Evolutionary conservation across 2,329 filamentous ascomycete species (phyloP), one percentile per base, ranked within the genome.

Genomic region (Thelonectria rubi): DNA sequence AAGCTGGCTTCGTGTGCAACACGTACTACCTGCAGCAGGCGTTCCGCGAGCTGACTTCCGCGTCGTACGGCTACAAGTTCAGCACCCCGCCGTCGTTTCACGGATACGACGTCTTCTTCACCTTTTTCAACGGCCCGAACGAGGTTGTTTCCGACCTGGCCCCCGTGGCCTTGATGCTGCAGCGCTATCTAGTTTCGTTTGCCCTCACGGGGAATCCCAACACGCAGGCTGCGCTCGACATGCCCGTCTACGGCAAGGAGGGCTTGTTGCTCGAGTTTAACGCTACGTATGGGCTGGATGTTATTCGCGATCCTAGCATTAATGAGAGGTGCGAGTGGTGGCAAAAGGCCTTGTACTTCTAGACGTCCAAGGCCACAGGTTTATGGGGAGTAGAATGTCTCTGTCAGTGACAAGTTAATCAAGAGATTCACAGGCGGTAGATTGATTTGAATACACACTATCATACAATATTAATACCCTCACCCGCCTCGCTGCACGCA

Each of bases 301-400:
- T 50, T 14, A 50, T 50, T 39, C 15, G 8, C n/a, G 47, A 50
- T 30, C 47, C 47, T 9, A 50, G 15, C 30, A 50, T 34, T 10
- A 50, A 50, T 7, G 20, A 10, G 15, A 50, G 47, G 15, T 50
- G 47, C 14, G 47, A 50, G n/a, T 50, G 47, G 47, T 50, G 47
- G 47, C 47, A 50, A 39, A 50, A 50, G 47, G 47, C 47, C 14
- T 20, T 50, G 47, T 50, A 50, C 24, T 50, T 37, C n/a, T 50
- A 47, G 21, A n/a, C n/a, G n/a, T n/a, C n/a, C n/a, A n/a, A n/a
- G n/a, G n/a, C n/a, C n/a, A n/a, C n/a, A n/a, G n/a, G n/a, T n/a
- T n/a, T n/a, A n/a, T n/a, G n/a, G n/a, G n/a, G n/a, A n/a, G n/a
- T n/a, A n/a, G n/a, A n/a, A n/a, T n/a, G n/a, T n/a, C n/a, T n/a